Base-by-base conservation (phyloP, 1,284 basidiomycete species). In the Dichomitus squalens region DNA sequence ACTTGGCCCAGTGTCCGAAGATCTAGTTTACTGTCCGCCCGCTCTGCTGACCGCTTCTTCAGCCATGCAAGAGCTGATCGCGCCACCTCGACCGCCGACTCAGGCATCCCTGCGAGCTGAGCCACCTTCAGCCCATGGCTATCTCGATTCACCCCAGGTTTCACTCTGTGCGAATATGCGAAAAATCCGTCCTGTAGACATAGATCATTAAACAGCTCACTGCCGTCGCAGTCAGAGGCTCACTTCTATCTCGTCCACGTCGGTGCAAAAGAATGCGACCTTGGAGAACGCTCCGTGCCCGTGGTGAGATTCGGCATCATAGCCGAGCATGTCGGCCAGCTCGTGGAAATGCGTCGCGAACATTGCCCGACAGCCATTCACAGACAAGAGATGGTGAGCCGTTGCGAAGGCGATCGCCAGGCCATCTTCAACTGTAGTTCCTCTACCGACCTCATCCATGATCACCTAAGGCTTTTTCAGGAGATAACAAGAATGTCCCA, bases 321-420 rank as follows among this genome's bases (percentile, higher is more conserved):
- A 85, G 0, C 87, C 87, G 18, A 96, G 77, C 83, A 98, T 88
- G 62, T 93, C 88, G 1, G 90, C 89, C 11, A 99, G 76, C 68
- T 98, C 95, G 71, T 98, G 95, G 68, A 98, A 98, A 73, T 99
- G 96, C 11, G 96, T 99, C 2, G 97, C 96, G 69, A 99, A 99
- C 25, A 99, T 76, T 1, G 92, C 84, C 21, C 95, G 84, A 70
- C 92, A 95, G 52, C 79, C 76, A 67, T 93, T 95, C n/a, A 83
- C 75, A 16, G 79, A 74, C 41, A 90, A 76, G 14, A 99, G 82
- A 68, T 96, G 88, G 68, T 95, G 86, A 12, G 97, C 79, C 1
- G 95, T 88, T 0, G 94, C 92, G 70, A 94, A 98, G 1, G 96
- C 95, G 46, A 99, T 94, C 0, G 95, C 91, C 16, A 98, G 75